These are phyloP conservation scores for Scytalidium sp. DNA, from an alignment of 2,329 filamentous ascomycete species.

Conservation along the genomic window DNA sequence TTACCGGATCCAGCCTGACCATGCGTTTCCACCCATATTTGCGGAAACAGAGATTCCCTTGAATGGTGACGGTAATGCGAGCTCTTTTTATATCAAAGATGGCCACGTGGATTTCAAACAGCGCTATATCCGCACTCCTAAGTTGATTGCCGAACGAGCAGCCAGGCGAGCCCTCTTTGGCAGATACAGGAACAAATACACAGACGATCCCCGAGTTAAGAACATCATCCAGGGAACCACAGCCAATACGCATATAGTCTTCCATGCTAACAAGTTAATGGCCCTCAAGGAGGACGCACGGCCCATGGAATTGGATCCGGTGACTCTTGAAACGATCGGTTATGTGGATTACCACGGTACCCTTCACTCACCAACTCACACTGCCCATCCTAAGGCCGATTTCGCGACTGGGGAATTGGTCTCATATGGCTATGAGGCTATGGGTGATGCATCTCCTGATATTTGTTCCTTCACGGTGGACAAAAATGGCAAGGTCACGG, in stretches of 20 bases:
- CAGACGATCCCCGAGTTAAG: constrained; percentile 50
- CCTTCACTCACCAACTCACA: constrained; percentile 40
- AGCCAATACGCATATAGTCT: constrained; percentile 56
- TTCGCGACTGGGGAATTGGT: constrained; percentile 47
- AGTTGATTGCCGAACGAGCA: constrained; percentile 27
- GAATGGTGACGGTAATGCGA: constrained; percentile 35
- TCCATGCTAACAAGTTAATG: constrained; percentile 50
- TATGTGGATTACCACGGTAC: constrained; percentile 47
- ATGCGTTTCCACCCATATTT: constrained; percentile 47
- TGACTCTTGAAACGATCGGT: constrained; percentile 42
- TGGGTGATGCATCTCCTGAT: constrained; percentile 37
- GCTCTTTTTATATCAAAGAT: constrained; percentile 36
- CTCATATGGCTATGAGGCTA: constrained; percentile 45
- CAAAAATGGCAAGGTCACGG: constrained; percentile 36
- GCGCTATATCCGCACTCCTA: constrained; percentile 40
- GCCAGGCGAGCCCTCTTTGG: constrained; percentile 48
- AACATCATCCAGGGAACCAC: constrained; percentile 53
- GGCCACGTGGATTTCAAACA: constrained; percentile 41
- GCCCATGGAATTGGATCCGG: constrained; percentile 42
- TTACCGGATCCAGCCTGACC: constrained; percentile 38
- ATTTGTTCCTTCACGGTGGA: constrained; percentile 43
- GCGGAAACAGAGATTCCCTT: constrained; percentile 43
- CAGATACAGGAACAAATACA: constrained; percentile 54
- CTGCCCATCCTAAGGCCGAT: constrained; percentile 49
- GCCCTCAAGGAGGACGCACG: constrained; percentile 50